Conservation (phyloP, 1,284 basidiomycete genomes). For the Termitomyces sp. region DNA sequence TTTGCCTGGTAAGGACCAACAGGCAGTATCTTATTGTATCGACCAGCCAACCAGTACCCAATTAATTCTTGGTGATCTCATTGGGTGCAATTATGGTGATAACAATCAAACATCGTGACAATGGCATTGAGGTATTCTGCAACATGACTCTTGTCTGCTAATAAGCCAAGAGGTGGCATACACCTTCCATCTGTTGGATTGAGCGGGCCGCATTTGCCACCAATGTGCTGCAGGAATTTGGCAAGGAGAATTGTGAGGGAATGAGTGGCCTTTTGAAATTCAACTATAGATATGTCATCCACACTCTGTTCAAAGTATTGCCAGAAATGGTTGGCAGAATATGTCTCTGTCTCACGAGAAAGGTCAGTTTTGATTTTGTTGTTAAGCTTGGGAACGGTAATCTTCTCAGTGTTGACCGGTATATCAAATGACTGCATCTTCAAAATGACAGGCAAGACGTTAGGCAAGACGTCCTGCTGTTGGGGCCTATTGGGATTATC, state of each 20-base stretch:
- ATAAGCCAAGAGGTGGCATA: background rate
- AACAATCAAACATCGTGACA: background rate
- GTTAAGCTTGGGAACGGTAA: background rate
- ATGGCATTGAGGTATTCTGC: background rate
- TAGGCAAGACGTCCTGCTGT: background rate
- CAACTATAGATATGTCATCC: background rate
- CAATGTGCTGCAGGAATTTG: background rate
- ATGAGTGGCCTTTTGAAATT: background rate
- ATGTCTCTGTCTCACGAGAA: background rate
- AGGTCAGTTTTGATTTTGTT: background rate
- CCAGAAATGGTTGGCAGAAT: background rate
- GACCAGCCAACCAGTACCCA: background rate
- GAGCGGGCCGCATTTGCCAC: background rate
- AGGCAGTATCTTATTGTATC: background rate
- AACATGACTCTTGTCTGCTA: background rate
- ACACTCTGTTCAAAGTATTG: background rate
- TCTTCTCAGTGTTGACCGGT: background rate
- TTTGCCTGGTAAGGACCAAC: background rate
- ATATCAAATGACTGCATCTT: background rate
- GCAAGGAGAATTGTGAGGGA: background rate
- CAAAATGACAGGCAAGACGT: background rate
- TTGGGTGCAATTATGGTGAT: background rate
- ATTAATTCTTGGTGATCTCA: background rate
- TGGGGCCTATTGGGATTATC: background rate
- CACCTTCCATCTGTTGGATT: too few relatives aligned